Conservation (phyloP, 768 basidiomycete species). For the Multifurca ochricompacta region DNA sequence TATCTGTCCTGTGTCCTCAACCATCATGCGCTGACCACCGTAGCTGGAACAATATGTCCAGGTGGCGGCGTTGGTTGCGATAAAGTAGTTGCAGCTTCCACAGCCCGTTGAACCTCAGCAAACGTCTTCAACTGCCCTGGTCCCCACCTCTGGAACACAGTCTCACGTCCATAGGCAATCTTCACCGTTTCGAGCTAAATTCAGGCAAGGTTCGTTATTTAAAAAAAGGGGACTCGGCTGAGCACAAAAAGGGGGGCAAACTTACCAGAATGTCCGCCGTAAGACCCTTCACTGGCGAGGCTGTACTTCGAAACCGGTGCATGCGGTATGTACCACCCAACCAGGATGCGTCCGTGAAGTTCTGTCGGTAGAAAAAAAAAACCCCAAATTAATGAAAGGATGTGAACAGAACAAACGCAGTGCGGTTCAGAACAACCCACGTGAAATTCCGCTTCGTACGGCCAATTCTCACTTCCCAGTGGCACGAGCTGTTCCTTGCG, state of each 20-base stretch:
- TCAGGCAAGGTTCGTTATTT: background rate
- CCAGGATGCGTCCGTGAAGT: constrained; percentile 38
- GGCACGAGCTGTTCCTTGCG: constrained; percentile 42
- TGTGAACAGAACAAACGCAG: background rate
- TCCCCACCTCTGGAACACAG: constrained; percentile 53
- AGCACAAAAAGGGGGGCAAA: background rate
- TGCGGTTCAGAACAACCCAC: too few relatives aligned
- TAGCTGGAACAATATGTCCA: background rate
- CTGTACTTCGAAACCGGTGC: constrained; percentile 73
- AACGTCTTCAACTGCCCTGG: constrained; percentile 36
- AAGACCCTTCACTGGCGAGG: constrained; percentile 77
- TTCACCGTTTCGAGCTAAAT: constrained; percentile 59
- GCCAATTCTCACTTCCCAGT: constrained; percentile 67
- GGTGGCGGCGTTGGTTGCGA: background rate
- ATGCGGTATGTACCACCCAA: constrained; percentile 59
- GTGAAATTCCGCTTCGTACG: constrained; percentile 62
- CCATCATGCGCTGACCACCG: background rate
- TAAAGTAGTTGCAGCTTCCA: constrained; percentile 5
- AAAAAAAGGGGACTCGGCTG: background rate
- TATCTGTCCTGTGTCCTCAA: background rate
- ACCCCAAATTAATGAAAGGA: background rate
- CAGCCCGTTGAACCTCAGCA: constrained; percentile 19
- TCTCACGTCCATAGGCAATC: constrained; percentile 46
- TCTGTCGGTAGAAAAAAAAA: constrained; percentile 32
- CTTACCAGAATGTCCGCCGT: constrained; percentile 77